Percentiles rank a stretch among this genome's conserved stretches.
These are phyloP conservation scores for Yamadazyma atmosphaerica DNA, from an alignment of 1,139 yeast species.

Conservation along the genomic window DNA sequence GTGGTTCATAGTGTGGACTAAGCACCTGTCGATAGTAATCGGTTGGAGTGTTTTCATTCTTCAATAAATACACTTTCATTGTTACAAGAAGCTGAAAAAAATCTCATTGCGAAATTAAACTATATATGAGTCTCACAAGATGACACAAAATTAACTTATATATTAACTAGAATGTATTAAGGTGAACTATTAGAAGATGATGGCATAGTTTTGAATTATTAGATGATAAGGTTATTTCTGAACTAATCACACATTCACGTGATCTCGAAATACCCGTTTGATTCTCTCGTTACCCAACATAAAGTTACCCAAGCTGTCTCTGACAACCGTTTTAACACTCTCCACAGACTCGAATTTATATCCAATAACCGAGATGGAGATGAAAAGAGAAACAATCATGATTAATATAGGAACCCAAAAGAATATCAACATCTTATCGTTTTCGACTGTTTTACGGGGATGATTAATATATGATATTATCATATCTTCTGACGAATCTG, in stretches of 20 bases:
- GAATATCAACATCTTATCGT: constrained; percentile 82
- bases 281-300: constrained; percentile 73
- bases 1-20: constrained; percentile 11
- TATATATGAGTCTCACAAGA: no score
- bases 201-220: no score
- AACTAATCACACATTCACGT: constrained; percentile 2
- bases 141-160: background rate
- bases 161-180: background rate
- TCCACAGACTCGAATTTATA: constrained; percentile 42
- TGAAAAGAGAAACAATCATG: constrained; percentile 50
- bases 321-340: constrained; percentile 44
- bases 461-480: constrained; percentile 57
- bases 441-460: constrained; percentile 64
- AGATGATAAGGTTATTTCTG: no score
- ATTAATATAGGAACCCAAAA: constrained; percentile 83
- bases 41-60: constrained; percentile 14
- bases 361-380: constrained; percentile 54
- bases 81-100: background rate
- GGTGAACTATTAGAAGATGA: no score
- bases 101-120: background rate
- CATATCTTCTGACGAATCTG: constrained; percentile 55
- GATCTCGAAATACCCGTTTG: constrained; percentile 48
- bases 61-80: constrained; percentile 13
- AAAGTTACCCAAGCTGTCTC: constrained; percentile 58
- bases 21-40: constrained; percentile 18